Evolutionary conservation across 2,329 filamentous ascomycete species (phyloP).

Genomic region (Hymenoscyphus occultus): DNA sequence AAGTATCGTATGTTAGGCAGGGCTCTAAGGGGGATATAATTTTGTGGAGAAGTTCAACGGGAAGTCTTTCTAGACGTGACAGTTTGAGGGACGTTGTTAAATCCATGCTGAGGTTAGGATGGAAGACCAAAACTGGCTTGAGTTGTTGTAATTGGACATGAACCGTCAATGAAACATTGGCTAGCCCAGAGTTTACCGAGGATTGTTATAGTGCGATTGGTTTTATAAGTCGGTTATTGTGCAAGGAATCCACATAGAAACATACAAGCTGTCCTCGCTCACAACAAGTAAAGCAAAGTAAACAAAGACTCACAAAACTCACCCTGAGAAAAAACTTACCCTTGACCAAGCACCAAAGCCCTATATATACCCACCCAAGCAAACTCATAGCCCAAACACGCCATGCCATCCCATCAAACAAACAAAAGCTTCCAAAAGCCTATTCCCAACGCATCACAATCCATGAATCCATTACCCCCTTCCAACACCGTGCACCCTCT

Average conservation of each 20-base stretch:
- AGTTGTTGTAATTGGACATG: not conserved
- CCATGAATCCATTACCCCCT: conserved; percentile 5
- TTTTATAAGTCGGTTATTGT: not conserved
- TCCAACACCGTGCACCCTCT: not conserved
- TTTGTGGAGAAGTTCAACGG: conserved; percentile 8
- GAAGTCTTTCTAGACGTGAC: conserved; percentile 8
- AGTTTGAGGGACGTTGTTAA: not conserved
- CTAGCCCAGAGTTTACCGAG: not conserved
- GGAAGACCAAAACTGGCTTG: not conserved
- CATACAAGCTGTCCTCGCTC: no score
- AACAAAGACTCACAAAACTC: not conserved
- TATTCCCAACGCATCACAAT: not conserved
- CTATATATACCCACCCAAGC: conserved; percentile 3
- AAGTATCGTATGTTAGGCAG: not conserved
- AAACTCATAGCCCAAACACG: not conserved
- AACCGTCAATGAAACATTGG: not conserved
- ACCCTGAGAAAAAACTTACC: not conserved
- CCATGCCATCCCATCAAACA: not conserved
- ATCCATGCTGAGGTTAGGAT: not conserved
- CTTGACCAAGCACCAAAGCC: not conserved
- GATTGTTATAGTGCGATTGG: not conserved
- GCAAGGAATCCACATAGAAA: not conserved
- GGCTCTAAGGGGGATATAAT: conserved; percentile 7
- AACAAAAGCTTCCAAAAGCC: not conserved
- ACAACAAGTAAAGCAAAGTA: not conserved